Evolutionary conservation across 306 rosid species (phyloP).

Genomic region (Inga oerstediana): DNA sequence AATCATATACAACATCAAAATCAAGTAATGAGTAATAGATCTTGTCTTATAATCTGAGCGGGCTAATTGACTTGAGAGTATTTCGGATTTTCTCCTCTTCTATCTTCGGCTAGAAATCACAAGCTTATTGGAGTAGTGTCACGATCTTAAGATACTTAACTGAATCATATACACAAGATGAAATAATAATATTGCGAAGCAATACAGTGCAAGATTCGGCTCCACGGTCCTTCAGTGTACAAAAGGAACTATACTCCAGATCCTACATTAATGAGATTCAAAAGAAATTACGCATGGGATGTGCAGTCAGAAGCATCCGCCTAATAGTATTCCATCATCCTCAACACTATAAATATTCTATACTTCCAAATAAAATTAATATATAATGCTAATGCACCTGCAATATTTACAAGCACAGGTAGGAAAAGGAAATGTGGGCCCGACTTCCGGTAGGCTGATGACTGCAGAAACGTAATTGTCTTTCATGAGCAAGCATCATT

Average conservation of each 20-base stretch:
- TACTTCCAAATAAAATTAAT: conserved; percentile 57
- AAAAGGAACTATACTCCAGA: conserved; percentile 22
- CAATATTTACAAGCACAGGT: conserved; percentile 42
- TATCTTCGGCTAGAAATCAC: background rate
- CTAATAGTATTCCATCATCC: conserved; percentile 36
- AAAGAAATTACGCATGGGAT: conserved; percentile 30
- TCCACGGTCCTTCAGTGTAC: conserved; percentile 38
- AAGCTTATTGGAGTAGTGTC: background rate
- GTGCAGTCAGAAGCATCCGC: conserved; percentile 43
- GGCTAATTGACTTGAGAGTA: background rate
- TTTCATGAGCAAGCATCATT: background rate
- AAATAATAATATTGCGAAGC: conserved; percentile 21
- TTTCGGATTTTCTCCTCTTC: background rate
- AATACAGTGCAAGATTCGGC: conserved; percentile 26
- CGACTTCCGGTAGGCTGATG: conserved; percentile 6
- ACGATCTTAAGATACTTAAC: conserved; percentile 22
- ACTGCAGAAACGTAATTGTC: conserved; percentile 47
- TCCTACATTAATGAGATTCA: conserved; percentile 24
- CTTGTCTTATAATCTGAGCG: background rate
- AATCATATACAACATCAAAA: conserved; percentile 31
- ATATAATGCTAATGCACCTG: conserved; percentile 52
- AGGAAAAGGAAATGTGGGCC: conserved; percentile 27
- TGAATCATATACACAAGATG: conserved; percentile 23
- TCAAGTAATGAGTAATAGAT: background rate
- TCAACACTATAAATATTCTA: conserved; percentile 48